phyloP scores from a whole-genome alignment of 1,284 basidiomycete species.

The Coniferiporia sulphurascens region DNA sequence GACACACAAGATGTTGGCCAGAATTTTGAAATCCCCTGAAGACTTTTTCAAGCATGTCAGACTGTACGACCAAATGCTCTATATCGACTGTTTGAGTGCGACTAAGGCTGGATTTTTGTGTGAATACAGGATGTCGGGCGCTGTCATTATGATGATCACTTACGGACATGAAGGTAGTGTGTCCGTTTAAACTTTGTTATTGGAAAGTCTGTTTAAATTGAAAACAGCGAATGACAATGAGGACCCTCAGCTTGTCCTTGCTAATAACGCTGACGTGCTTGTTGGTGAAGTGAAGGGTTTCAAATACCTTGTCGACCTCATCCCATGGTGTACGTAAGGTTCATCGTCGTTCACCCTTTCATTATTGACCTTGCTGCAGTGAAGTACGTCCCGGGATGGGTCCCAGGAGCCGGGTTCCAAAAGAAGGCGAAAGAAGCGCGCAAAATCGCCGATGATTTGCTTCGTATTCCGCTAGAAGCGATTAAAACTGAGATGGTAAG shows the following conservation, averaged over 20 bases:
- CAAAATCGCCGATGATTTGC: not conserved
- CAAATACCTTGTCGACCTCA: constrained; percentile 8
- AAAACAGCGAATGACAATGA: not conserved
- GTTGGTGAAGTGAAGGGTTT: not conserved
- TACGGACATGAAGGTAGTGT: constrained; percentile 13
- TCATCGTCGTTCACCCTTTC: not conserved
- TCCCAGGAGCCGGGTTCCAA: constrained; percentile 27
- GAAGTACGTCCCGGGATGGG: constrained; percentile 3
- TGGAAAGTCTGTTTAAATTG: not conserved
- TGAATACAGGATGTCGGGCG: not conserved
- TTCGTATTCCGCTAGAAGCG: not conserved
- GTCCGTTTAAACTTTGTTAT: not conserved
- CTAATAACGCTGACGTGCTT: constrained; percentile 2
- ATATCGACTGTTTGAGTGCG: too few relatives aligned
- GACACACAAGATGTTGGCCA: not conserved
- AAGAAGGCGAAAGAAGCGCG: constrained; percentile 45
- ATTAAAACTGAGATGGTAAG: not conserved
- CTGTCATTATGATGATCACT: constrained; percentile 5
- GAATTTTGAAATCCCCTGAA: not conserved
- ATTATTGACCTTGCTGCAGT: not conserved
- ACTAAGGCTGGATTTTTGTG: not conserved
- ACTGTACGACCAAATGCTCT: not conserved
- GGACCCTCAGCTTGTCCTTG: constrained; percentile 8
- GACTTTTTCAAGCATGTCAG: not conserved
- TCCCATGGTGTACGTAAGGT: constrained; percentile 9